phyloP scores from a whole-genome alignment of 495 filamentous ascomycete species.

The Staphylotrichum tortipilum region DNA sequence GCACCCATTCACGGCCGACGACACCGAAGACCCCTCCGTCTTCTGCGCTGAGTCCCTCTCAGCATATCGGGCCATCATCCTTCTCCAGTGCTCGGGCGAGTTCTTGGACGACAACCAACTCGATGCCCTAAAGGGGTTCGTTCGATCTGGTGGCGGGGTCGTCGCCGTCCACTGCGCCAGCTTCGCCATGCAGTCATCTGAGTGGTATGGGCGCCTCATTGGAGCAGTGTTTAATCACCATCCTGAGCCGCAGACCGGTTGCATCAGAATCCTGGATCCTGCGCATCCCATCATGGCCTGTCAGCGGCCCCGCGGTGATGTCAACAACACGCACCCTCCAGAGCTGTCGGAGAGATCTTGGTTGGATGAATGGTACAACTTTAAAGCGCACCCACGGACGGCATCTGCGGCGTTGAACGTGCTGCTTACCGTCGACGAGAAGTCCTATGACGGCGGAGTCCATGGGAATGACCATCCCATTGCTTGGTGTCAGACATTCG shows the following conservation, averaged over 20 bases:
- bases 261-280: constrained; percentile 16
- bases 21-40: constrained; percentile 26
- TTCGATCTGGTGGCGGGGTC: constrained; percentile 26
- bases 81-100: constrained; percentile 30
- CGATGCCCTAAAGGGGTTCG: constrained; percentile 21
- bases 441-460: constrained; percentile 23
- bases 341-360: constrained; percentile 16
- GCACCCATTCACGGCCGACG: constrained; percentile 16
- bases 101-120: constrained; percentile 25
- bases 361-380: constrained; percentile 38
- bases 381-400: constrained; percentile 21
- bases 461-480: constrained; percentile 27
- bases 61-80: constrained; percentile 25
- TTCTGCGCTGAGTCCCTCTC: constrained; percentile 21
- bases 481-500: constrained; percentile 31
- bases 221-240: constrained; percentile 30
- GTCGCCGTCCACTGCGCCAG: constrained; percentile 34
- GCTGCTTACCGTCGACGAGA: constrained; percentile 26
- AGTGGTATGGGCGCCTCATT: constrained; percentile 29
- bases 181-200: constrained; percentile 18
- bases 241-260: constrained; percentile 24
- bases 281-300: constrained; percentile 20
- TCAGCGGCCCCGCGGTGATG: too few relatives aligned
- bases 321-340: neutral
- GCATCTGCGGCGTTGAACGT: constrained; percentile 12